Base-by-base conservation (phyloP, 768 basidiomycete species). In the Leucocoprinus leucothites region DNA sequence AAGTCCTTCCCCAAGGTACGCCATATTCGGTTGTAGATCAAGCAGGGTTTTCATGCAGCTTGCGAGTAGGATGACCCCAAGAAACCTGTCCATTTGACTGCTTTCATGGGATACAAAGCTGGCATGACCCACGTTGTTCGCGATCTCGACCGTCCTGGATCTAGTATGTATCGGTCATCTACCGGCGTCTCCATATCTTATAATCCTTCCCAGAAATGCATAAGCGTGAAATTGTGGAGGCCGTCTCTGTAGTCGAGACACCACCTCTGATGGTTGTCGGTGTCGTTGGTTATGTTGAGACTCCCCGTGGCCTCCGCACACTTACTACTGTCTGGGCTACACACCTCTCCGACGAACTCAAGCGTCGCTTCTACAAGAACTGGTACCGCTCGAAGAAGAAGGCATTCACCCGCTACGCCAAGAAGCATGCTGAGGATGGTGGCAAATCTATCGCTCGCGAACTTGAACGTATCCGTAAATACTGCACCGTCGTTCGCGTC, bases 351-450 rank as follows among this genome's bases (percentile, higher is more conserved):
- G 97, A 98, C 72, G 95, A 98, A 72, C 71, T 98, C 72, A 99
- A 96, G 78, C 92, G 97, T 68, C 86, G 97, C 65, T 98, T 99
- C 88, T 98, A 98, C 89, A 95, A 94, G 84, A 97, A 96, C 85
- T 98, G 96, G 95, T 98, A 98, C 82, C 88, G 92, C 64, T 96
- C 94, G 48, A 99, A 99, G 91, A 98, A 98, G 86, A 99, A 99
- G 87, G 97, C 97, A 38, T 99, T 98, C 86, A 99, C 97, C 68
- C 93, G 94, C 71, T 99, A 99, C 75, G 95, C 97, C 72, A 97
- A 97, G 87, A 98, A 96, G 80, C 89, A 96, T 72, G 90, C 95
- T 56, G 96, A 98, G 72, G 90, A 94, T 67, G 83, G 84, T 63
- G 94, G 93, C 70, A 93, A 94, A 75, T 91, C 91, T 51, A 84